These are phyloP conservation scores for Calonectria henricotiae DNA, from an alignment of 2,329 filamentous ascomycete genomes.

Conservation along the genomic window DNA sequence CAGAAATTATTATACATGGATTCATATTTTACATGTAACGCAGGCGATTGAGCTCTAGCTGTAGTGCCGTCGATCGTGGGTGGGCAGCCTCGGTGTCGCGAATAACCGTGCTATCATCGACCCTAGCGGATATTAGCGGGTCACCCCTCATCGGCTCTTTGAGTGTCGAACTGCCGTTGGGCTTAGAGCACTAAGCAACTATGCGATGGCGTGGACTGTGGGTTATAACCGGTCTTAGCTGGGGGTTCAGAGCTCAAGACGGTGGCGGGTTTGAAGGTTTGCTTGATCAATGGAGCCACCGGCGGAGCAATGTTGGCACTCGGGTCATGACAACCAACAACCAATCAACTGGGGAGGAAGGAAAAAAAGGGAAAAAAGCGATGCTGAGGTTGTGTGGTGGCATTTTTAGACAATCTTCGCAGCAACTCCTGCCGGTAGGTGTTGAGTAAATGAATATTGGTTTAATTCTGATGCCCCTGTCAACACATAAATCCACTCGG, in stretches of 20 bases:
- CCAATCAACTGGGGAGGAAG: conserved; percentile 6
- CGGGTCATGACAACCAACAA: not conserved
- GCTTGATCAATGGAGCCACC: not conserved
- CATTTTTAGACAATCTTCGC: conserved; percentile 5
- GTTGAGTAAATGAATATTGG: conserved; percentile 28
- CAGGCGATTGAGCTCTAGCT: conserved; percentile 7
- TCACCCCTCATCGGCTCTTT: conserved; percentile 25
- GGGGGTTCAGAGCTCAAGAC: conserved; percentile 28
- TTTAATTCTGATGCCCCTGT: conserved; percentile 21
- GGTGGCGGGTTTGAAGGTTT: conserved; percentile 10
- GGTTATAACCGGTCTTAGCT: conserved; percentile 22
- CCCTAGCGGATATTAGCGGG: conserved; percentile 22
- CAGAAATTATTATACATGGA: conserved; percentile 18
- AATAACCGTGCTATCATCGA: conserved; percentile 21
- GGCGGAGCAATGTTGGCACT: conserved; percentile 5
- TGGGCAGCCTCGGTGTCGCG: conserved; percentile 22
- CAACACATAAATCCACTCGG: conserved; percentile 17
- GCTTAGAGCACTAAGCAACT: not conserved
- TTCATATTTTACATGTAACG: conserved; percentile 23
- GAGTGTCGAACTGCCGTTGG: conserved; percentile 24
- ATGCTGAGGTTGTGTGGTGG: not conserved
- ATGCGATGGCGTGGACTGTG: conserved; percentile 3
- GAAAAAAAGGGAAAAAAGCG: too few relatives aligned
- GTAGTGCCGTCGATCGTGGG: conserved; percentile 34
- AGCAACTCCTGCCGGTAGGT: conserved; percentile 6